Conservation (phyloP, 73 alveolate species). For the Stentor coeruleus region DNA sequence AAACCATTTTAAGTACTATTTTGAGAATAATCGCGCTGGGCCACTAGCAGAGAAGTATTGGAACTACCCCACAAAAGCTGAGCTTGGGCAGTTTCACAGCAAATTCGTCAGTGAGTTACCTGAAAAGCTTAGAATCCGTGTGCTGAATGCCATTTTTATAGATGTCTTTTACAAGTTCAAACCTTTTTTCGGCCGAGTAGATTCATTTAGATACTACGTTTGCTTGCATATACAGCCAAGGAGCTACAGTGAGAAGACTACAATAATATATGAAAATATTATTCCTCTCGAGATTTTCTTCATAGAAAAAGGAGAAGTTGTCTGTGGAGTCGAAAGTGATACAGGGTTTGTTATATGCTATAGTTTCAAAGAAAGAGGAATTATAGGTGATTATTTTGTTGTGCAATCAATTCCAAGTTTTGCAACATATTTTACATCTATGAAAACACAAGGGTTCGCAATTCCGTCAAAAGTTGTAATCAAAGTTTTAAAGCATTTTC, state of each 20-base stretch:
- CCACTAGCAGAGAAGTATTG: not conserved
- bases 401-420: not conserved
- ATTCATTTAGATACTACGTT: not conserved
- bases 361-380: no score
- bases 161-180: slow-evolving; percentile 1
- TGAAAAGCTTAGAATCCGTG: not conserved
- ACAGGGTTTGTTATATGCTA: not conserved
- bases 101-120: not conserved
- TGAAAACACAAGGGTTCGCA: not conserved
- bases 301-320: not conserved
- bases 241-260: not conserved
- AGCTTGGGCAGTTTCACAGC: not conserved
- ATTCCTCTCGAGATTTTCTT: not conserved
- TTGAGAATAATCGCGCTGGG: not conserved
- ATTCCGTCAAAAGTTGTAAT: not conserved
- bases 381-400: not conserved
- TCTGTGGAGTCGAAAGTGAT: not conserved
- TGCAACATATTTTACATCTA: not conserved
- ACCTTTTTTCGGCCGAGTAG: not conserved
- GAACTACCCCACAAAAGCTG: not conserved
- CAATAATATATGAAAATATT: not conserved
- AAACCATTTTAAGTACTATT: not conserved
- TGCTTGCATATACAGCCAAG: not conserved
- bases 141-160: no score
- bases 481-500: not conserved